A percentile compares a stretch with the other conserved stretches of the same genome.
Conservation (phyloP, 179 eudicot genomes). For the Drosera spatulata region DNA sequence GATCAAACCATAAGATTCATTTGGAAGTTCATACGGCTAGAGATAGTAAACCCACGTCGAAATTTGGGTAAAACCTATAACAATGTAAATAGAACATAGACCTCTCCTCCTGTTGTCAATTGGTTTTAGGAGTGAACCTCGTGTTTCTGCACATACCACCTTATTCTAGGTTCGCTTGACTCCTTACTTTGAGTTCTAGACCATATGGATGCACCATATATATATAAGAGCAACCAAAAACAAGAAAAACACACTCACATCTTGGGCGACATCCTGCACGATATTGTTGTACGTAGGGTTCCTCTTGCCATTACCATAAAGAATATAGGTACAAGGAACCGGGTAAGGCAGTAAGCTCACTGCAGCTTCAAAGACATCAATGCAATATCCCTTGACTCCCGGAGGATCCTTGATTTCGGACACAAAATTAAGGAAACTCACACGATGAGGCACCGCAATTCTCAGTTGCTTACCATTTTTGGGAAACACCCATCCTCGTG, state of each 20-base stretch:
- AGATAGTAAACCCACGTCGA: too few relatives aligned
- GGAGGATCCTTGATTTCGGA: constrained; percentile 5
- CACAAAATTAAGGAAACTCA: constrained; percentile 7
- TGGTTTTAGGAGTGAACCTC: too few relatives aligned
- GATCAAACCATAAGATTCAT: too few relatives aligned
- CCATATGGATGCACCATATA: too few relatives aligned
- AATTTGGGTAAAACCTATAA: too few relatives aligned
- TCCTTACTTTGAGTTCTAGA: too few relatives aligned
- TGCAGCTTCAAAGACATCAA: constrained; percentile 18
- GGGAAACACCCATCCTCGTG: constrained; percentile 15
- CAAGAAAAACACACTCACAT: constrained; percentile 1
- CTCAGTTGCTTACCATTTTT: constrained; percentile 6
- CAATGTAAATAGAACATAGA: too few relatives aligned
- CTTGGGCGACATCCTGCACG: constrained; percentile 5
- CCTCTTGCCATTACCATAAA: constrained; percentile 9
- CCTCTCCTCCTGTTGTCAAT: too few relatives aligned
- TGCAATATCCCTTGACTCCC: constrained; percentile 10
- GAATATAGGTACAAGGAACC: constrained; percentile 8
- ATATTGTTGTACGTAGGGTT: constrained; percentile 8
- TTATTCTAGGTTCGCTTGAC: too few relatives aligned
- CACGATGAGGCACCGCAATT: constrained; percentile 14
- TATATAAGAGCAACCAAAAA: too few relatives aligned
- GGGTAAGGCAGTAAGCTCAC: constrained; percentile 10
- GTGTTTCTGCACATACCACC: too few relatives aligned
- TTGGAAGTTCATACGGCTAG: too few relatives aligned